Evolutionary conservation across 2,329 filamentous ascomycete species (phyloP).

Genomic region (Fusarium denticulatum): DNA sequence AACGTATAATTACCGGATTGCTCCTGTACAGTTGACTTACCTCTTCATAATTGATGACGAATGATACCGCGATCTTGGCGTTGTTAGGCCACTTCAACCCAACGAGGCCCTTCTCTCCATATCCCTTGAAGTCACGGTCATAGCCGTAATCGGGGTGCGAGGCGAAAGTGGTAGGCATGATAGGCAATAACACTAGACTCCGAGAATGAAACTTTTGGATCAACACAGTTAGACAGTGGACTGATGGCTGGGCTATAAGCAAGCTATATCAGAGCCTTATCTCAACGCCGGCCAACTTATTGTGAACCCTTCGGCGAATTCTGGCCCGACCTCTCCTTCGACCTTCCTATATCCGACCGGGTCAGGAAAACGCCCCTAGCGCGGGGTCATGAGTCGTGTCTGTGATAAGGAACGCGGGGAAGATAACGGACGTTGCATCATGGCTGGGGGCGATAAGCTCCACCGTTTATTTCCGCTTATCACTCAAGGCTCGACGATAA

Average conservation of each 20-base stretch:
- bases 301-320: neutral
- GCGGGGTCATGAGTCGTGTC: neutral
- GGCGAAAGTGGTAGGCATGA: neutral
- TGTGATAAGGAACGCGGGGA: neutral
- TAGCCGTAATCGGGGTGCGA: neutral
- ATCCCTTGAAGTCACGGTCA: slow-evolving; percentile 3
- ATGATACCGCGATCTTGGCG: neutral
- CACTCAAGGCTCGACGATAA: accelerated
- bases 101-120: neutral
- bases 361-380: neutral
- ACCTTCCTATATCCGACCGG: neutral
- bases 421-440: neutral
- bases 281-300: neutral
- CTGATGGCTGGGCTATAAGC: neutral
- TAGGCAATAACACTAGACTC: neutral
- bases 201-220: neutral
- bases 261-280: neutral
- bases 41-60: slow-evolving; percentile 15
- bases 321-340: neutral
- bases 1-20: neutral
- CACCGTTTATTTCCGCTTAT: neutral
- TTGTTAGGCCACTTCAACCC: slow-evolving; percentile 8
- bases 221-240: neutral
- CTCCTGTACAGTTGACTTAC: neutral
- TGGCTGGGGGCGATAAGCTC: neutral